phyloP scores from a whole-genome alignment of 805 yeast genomes.

The Candida taoyuanica region DNA sequence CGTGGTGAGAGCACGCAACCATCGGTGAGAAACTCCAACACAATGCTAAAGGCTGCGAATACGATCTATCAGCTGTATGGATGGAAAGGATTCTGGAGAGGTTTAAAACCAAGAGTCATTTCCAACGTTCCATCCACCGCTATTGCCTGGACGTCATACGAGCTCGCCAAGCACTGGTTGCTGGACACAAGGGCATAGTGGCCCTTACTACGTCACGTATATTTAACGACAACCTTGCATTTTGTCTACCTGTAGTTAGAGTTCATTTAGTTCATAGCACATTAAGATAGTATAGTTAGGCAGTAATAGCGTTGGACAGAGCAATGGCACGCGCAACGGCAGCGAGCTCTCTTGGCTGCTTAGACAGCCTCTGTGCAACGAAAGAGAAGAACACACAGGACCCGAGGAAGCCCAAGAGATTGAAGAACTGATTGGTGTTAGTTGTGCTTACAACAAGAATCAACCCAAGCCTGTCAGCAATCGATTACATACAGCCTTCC shows the following conservation, averaged over 20 bases:
- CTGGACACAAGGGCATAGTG: slow-evolving; percentile 8
- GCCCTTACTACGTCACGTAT: too few relatives aligned
- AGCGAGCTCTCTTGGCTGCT: slow-evolving; percentile 24
- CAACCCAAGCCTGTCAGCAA: background rate
- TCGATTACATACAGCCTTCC: slow-evolving; percentile 52
- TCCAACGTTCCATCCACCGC: slow-evolving; percentile 96
- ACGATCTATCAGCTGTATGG: slow-evolving; percentile 63
- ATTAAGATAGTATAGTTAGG: background rate
- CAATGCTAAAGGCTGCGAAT: slow-evolving; percentile 65
- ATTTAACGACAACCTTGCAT: too few relatives aligned
- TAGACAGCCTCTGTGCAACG: slow-evolving; percentile 55
- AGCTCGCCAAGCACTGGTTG: slow-evolving; percentile 73
- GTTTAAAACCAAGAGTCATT: slow-evolving; percentile 84
- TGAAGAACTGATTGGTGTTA: slow-evolving; percentile 43
- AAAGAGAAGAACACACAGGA: slow-evolving; percentile 78
- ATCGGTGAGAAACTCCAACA: slow-evolving; percentile 49
- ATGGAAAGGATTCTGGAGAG: slow-evolving; percentile 67
- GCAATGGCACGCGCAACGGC: slow-evolving; percentile 23
- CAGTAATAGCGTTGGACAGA: slow-evolving; percentile 18
- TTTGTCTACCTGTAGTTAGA: too few relatives aligned
- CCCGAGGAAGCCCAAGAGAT: slow-evolving; percentile 74
- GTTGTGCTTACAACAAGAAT: background rate
- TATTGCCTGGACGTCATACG: slow-evolving; percentile 96
- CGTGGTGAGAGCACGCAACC: slow-evolving; percentile 48
- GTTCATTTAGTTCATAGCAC: too few relatives aligned